A percentile compares a stretch with the other conserved stretches of the same genome.
These are phyloP conservation scores for Platismatia glauca DNA, from an alignment of 495 filamentous ascomycete genomes.

Conservation along the genomic window DNA sequence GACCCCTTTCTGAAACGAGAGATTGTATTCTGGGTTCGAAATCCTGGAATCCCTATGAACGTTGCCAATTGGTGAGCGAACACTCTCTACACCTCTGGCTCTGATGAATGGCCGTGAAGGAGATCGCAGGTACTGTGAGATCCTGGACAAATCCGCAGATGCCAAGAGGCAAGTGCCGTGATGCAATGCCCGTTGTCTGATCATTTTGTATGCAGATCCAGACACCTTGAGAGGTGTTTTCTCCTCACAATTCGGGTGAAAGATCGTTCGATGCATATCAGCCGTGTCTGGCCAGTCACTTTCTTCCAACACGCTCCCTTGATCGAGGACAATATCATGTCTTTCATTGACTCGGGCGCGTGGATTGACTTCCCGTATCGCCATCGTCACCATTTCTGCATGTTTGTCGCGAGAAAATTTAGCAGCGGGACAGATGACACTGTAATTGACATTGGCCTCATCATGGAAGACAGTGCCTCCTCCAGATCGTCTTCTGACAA, in stretches of 20 bases:
- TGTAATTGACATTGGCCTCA: constrained; percentile 84
- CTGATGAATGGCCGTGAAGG: constrained; percentile 65
- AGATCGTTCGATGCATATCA: constrained; percentile 15
- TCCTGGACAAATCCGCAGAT: constrained; percentile 56
- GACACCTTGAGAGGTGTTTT: constrained; percentile 65
- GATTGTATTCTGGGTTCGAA: constrained; percentile 18
- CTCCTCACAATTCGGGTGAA: constrained; percentile 21
- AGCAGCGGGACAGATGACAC: constrained; percentile 68
- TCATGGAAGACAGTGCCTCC: constrained; percentile 95
- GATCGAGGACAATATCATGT: constrained; percentile 83
- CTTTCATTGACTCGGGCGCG: constrained; percentile 68
- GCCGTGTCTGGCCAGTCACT: constrained; percentile 26
- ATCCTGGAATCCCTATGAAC: constrained; percentile 40
- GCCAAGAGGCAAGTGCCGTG: constrained; percentile 82
- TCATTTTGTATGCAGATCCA: constrained; percentile 89
- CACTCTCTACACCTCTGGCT: constrained; percentile 86
- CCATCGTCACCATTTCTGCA: constrained; percentile 81
- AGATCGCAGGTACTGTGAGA: constrained; percentile 59
- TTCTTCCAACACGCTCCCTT: constrained; percentile 25
- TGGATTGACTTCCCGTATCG: constrained; percentile 47
- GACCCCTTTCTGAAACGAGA: constrained; percentile 30
- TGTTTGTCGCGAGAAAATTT: constrained; percentile 77
- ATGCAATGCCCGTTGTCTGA: constrained; percentile 65
- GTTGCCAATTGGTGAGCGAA: constrained; percentile 76
- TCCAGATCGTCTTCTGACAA: constrained; percentile 76